Evolutionary conservation across 2,329 filamentous ascomycete species (phyloP).

Genomic region (Pseudogymnoascus sp.): DNA sequence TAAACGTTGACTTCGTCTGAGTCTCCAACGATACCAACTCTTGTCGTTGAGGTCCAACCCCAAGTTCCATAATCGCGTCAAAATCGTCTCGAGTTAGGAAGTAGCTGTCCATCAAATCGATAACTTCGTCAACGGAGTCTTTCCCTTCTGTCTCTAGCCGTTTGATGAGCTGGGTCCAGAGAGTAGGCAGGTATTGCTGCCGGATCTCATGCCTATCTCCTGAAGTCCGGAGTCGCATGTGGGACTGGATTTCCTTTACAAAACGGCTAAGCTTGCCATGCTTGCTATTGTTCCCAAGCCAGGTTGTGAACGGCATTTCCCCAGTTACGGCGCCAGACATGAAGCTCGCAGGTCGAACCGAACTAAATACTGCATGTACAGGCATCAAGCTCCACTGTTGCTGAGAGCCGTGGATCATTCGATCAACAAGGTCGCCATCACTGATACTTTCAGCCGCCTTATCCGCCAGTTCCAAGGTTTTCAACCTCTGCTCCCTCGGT

Average conservation of each 20-base stretch:
- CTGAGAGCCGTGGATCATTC: slow-evolving; percentile 97
- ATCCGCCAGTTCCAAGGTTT: slow-evolving; percentile 77
- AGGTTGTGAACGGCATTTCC: slow-evolving; percentile 70
- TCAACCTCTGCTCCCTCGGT: slow-evolving; percentile 64
- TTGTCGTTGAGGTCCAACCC: slow-evolving; percentile 75
- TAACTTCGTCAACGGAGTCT: slow-evolving; percentile 72
- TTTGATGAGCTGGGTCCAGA: slow-evolving; percentile 75
- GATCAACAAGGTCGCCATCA: slow-evolving; percentile 89
- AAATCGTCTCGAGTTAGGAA: slow-evolving; percentile 92
- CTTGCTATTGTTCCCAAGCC: slow-evolving; percentile 95
- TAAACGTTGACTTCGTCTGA: slow-evolving; percentile 84
- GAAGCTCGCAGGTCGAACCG: slow-evolving; percentile 83
- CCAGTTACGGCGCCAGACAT: slow-evolving; percentile 68
- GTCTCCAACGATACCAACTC: slow-evolving; percentile 68
- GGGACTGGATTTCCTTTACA: slow-evolving; percentile 89
- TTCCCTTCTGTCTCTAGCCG: slow-evolving; percentile 71
- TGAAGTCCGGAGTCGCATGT: slow-evolving; percentile 87
- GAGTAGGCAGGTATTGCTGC: slow-evolving; percentile 82
- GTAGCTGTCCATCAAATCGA: slow-evolving; percentile 95
- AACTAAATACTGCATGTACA: slow-evolving; percentile 89
- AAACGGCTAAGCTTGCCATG: slow-evolving; percentile 67
- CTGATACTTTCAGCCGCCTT: slow-evolving; percentile 92
- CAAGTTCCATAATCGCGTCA: slow-evolving; percentile 84
- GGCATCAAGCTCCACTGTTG: slow-evolving; percentile 99
- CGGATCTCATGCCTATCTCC: slow-evolving; percentile 90